Evolutionary conservation across 192 early-diverging fungal species (phyloP).

Genomic region (Podila minutissima): DNA sequence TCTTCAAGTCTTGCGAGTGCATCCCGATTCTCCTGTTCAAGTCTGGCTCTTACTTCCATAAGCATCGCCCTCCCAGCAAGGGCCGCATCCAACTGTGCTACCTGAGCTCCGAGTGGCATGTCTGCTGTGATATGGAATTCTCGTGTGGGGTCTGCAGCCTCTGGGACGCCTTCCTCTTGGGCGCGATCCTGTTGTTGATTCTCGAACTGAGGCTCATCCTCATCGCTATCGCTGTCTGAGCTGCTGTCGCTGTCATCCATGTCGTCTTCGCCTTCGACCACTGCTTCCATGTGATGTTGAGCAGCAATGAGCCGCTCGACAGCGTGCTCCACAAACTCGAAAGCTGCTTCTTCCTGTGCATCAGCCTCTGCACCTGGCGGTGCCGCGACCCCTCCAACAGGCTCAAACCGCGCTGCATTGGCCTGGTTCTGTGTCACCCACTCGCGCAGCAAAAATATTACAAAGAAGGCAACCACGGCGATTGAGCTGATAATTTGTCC

Average conservation of each 20-base stretch:
- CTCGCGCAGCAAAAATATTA: slow-evolving; percentile 84
- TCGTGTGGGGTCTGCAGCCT: too few species aligned
- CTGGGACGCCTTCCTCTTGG: not conserved
- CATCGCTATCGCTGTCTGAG: not conserved
- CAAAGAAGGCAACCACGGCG: slow-evolving; percentile 80
- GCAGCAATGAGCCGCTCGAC: slow-evolving; percentile 43
- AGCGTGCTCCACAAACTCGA: slow-evolving; percentile 30
- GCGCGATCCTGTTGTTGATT: not conserved
- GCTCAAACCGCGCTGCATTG: not conserved
- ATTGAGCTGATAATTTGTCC: slow-evolving; percentile 84
- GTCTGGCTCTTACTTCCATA: too few species aligned
- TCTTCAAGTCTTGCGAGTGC: too few species aligned
- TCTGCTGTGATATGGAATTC: too few species aligned
- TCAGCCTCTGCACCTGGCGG: slow-evolving; percentile 9
- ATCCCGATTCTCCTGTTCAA: too few species aligned
- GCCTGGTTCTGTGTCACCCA: slow-evolving; percentile 78
- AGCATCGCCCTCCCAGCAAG: too few species aligned
- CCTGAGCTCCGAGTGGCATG: too few species aligned
- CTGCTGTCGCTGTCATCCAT: slow-evolving; percentile 4
- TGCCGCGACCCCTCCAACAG: slow-evolving; percentile 8
- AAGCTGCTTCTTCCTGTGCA: slow-evolving; percentile 4
- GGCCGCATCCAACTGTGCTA: too few species aligned
- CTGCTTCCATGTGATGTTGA: slow-evolving; percentile 44
- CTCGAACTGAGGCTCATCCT: not conserved
- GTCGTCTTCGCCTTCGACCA: slow-evolving; percentile 38